Base-by-base conservation (phyloP, 2,329 filamentous ascomycete species). In the Colletotrichum sp. region DNA sequence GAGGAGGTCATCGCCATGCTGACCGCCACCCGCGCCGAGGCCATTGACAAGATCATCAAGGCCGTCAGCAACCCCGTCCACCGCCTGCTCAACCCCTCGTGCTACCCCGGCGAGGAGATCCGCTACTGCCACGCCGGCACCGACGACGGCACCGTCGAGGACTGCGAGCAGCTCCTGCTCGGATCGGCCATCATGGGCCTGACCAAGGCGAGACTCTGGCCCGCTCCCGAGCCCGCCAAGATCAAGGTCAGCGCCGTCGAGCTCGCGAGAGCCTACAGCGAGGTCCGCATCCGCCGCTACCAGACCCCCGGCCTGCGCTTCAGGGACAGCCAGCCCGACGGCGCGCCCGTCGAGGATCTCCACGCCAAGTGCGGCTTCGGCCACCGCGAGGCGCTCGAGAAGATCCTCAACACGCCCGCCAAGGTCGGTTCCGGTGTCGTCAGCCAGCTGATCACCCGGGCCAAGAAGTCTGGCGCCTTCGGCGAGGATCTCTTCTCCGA, bases 61-160 rank as follows among this genome's bases (percentile, higher is more conserved):
- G 77, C 73, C 12, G 73, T 75, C 69, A 75, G 73, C 73, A 75
- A 72, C 69, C 73, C 73, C 15, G 73, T 75, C n/a, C 73, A 75
- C 57, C 73, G 73, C 39, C 73, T 75, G 5, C 73, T 75, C 32
- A 75, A 75, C 39, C 73, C 73, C n/a, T 72, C 69, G 1, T 75
- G 73, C 57, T 75, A 75, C 69, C 73, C 73, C 6, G 73, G 73
- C 5, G 73, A 75, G 32, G 73, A 75, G 57, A 64, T 75, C 26
- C 57, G 32, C 63, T 75, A 75, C 63, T 75, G 73, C 69, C 73
- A 75, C 57, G 73, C 73, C 16, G 73, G 73, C 30, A 75, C 63
- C 13, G 73, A 75, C 6, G 73, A 75, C 32, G 73, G 73, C 6
- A 75, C 73, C 39, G 63, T 63, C 18, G 73, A 75, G 63, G 73